These are phyloP conservation scores for Proliferodiscus dingleyae DNA, from an alignment of 2,329 filamentous ascomycete species.

Conservation along the genomic window DNA sequence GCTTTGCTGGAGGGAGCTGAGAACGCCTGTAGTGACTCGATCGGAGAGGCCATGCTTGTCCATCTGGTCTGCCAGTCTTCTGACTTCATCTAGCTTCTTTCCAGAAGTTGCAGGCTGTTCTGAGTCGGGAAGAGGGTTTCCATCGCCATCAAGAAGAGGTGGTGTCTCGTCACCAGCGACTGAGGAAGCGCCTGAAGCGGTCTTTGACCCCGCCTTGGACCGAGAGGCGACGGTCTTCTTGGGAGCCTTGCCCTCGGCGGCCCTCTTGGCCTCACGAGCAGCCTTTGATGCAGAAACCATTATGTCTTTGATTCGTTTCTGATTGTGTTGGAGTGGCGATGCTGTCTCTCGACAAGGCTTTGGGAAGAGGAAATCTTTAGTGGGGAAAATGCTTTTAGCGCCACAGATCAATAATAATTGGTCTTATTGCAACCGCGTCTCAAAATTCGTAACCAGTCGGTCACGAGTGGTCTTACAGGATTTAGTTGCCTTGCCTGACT, in stretches of 20 bases:
- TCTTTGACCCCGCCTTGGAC: slow-evolving; percentile 64
- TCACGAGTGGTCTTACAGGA: background rate
- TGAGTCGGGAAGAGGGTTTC: slow-evolving; percentile 45
- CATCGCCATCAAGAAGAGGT: slow-evolving; percentile 58
- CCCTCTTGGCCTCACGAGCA: slow-evolving; percentile 67
- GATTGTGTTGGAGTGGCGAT: background rate
- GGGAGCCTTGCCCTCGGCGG: slow-evolving; percentile 66
- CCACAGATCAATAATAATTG: background rate
- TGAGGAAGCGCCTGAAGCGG: slow-evolving; percentile 57
- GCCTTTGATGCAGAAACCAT: slow-evolving; percentile 69
- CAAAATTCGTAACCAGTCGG: background rate
- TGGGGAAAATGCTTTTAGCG: background rate
- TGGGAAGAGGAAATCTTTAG: background rate
- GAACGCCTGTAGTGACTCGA: slow-evolving; percentile 94
- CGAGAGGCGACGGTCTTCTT: slow-evolving; percentile 70
- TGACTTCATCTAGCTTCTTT: slow-evolving; percentile 73
- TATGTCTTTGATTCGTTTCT: slow-evolving; percentile 28
- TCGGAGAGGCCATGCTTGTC: slow-evolving; percentile 96
- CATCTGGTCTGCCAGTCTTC: slow-evolving; percentile 86
- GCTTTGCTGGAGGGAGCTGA: slow-evolving; percentile 77
- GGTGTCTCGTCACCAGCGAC: slow-evolving; percentile 64
- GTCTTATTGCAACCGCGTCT: background rate
- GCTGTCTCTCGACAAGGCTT: background rate
- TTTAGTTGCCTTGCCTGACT: background rate
- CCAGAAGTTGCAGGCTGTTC: slow-evolving; percentile 66